phyloP scores from a whole-genome alignment of 768 basidiomycete genomes.

The Agrocybe chaxingu region DNA sequence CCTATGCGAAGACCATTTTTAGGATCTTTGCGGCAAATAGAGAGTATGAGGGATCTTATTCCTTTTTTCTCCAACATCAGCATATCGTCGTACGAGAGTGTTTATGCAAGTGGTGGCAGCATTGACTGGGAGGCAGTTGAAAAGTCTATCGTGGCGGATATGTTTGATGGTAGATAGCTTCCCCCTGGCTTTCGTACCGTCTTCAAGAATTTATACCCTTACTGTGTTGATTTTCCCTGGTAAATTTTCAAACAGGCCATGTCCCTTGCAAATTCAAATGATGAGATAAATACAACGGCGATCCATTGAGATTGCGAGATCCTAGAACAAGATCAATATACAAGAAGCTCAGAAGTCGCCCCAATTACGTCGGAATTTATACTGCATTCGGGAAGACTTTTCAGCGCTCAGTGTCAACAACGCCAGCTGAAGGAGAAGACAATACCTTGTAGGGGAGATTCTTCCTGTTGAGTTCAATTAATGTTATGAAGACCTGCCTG shows the following conservation, averaged over 20 bases:
- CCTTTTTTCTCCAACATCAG: slow-evolving; percentile 91
- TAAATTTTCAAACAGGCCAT: neutral
- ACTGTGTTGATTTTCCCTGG: neutral
- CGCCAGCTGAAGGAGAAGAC: slow-evolving; percentile 3
- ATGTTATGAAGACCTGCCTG: neutral
- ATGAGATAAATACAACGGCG: neutral
- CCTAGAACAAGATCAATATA: slow-evolving; percentile 1
- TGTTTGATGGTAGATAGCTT: slow-evolving; percentile 77
- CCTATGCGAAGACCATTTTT: slow-evolving; percentile 75
- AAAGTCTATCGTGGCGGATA: slow-evolving; percentile 73
- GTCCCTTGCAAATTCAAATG: slow-evolving; percentile 7
- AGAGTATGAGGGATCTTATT: slow-evolving; percentile 81
- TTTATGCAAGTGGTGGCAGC: slow-evolving; percentile 77
- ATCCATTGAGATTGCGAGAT: slow-evolving; percentile 1
- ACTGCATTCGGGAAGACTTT: slow-evolving; percentile 64
- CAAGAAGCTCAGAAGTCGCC: slow-evolving; percentile 64
- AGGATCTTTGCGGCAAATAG: slow-evolving; percentile 64
- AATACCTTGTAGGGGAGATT: slow-evolving; percentile 88
- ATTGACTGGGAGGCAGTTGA: slow-evolving; percentile 93
- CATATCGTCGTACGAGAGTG: slow-evolving; percentile 84
- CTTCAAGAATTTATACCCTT: slow-evolving; percentile 7
- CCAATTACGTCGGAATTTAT: slow-evolving; percentile 87
- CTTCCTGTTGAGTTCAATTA: slow-evolving; percentile 38
- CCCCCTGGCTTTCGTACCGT: neutral
- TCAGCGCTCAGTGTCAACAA: slow-evolving; percentile 40